Evolutionary conservation across 139 green algal species (phyloP).

Genomic region (Chlorella sp.): DNA sequence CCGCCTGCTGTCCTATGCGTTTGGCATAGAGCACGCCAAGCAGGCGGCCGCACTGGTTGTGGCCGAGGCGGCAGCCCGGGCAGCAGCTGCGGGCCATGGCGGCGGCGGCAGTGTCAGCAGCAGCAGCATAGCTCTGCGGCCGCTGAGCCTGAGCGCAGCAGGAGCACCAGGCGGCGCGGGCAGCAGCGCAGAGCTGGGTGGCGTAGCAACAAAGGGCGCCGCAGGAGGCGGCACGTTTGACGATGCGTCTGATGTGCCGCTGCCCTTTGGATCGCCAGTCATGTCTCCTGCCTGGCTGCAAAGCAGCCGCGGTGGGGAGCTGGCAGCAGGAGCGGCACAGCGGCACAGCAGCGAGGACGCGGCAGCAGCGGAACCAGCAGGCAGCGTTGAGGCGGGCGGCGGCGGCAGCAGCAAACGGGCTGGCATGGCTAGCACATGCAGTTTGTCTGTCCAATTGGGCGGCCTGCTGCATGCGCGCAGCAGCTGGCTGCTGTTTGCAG

Average conservation of each 20-base stretch:
- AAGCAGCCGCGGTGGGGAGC: not conserved
- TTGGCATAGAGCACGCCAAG: slow-evolving; percentile 46
- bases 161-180: not conserved
- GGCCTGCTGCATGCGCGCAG: not conserved
- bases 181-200: not conserved
- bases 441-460: not conserved
- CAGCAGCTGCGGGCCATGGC: not conserved
- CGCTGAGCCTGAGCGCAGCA: not conserved
- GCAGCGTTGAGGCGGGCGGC: too few relatives aligned
- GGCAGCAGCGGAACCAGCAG: not conserved
- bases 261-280: slow-evolving; percentile 9
- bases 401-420: not conserved
- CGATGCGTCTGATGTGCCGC: not conserved
- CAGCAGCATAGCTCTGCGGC: not conserved
- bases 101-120: not conserved
- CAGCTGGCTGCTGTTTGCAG: slow-evolving; percentile 14
- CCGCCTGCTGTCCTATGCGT: slow-evolving; percentile 57
- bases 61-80: not conserved
- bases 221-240: not conserved
- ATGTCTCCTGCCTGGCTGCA: not conserved
- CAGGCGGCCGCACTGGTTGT: not conserved
- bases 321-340: not conserved
- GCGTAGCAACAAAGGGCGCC: not conserved
- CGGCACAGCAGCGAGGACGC: not conserved
- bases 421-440: not conserved